phyloP scores from a whole-genome alignment of 2,329 filamentous ascomycete genomes.

The Leptographium procerum region DNA sequence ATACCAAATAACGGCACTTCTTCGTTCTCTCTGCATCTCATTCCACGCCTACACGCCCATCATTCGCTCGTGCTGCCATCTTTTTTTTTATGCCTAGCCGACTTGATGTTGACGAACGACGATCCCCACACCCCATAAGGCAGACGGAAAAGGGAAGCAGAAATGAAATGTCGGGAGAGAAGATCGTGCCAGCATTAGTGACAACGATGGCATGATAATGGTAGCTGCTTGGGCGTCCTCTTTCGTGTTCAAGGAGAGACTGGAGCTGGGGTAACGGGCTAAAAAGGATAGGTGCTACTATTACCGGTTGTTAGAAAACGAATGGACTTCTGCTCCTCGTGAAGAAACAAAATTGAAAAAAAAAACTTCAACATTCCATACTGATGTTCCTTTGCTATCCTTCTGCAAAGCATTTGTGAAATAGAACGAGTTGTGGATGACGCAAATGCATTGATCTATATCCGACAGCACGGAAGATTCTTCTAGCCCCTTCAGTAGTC shows the following conservation, averaged over 20 bases:
- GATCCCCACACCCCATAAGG: not conserved
- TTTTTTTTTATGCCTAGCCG: not conserved
- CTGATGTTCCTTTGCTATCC: not conserved
- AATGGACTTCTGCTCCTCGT: not conserved
- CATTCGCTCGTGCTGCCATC: not conserved
- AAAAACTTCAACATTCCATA: conserved; percentile 6
- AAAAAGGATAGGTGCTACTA: not conserved
- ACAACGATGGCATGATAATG: not conserved
- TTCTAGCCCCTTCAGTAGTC: not conserved
- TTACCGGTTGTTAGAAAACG: not conserved
- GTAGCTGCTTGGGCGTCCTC: not conserved
- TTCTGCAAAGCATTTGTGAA: not conserved
- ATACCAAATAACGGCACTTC: not conserved
- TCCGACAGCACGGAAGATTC: not conserved
- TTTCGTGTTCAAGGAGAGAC: not conserved
- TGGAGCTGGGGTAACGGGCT: not conserved
- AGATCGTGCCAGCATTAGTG: not conserved
- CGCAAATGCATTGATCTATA: not conserved
- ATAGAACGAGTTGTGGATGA: not conserved
- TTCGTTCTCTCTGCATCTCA: not conserved
- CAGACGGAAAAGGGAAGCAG: not conserved
- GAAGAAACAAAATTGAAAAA: conserved; percentile 2
- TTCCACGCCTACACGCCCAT: not conserved
- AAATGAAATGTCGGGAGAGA: not conserved
- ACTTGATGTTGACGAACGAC: not conserved